These are phyloP conservation scores for Durotheca rogersii DNA, from an alignment of 495 filamentous ascomycete species.

Conservation along the genomic window DNA sequence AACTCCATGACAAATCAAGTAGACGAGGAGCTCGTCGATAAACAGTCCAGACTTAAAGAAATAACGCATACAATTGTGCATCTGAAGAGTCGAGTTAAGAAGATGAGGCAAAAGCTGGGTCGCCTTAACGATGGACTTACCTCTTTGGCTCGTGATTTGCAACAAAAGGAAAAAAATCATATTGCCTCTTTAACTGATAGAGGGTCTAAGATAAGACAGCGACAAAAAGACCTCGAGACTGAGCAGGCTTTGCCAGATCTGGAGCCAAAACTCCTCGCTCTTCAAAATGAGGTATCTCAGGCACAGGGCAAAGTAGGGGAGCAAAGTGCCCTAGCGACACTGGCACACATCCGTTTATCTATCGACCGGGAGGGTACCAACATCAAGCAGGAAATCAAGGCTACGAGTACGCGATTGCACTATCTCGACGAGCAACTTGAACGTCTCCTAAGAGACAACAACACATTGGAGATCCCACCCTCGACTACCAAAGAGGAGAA, in stretches of 20 bases:
- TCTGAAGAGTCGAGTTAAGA: slow-evolving; percentile 7
- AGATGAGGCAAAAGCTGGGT: slow-evolving; percentile 3
- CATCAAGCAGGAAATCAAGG: slow-evolving; percentile 1
- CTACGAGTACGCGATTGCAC: not conserved
- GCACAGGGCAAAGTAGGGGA: slow-evolving; percentile 1
- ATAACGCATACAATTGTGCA: slow-evolving; percentile 5
- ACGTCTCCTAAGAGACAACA: slow-evolving; percentile 12
- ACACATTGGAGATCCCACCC: slow-evolving; percentile 3
- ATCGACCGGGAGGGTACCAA: slow-evolving; percentile 1
- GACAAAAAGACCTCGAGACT: not conserved
- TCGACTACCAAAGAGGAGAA: not conserved
- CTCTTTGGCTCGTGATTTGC: not conserved
- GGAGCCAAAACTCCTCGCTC: slow-evolving; percentile 3
- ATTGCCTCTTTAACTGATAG: not conserved
- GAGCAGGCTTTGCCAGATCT: slow-evolving; percentile 5
- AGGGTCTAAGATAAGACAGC: not conserved
- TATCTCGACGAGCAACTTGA: not conserved
- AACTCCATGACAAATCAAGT: slow-evolving; percentile 27
- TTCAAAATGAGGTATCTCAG: not conserved
- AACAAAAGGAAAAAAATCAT: slow-evolving; percentile 2
- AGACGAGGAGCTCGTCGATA: slow-evolving; percentile 16
- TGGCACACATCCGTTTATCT: slow-evolving; percentile 6
- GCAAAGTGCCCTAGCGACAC: not conserved
- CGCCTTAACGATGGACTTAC: slow-evolving; percentile 1
- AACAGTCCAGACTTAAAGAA: slow-evolving; percentile 5